Percentiles rank a stretch among this genome's conserved stretches.
phyloP scores from a whole-genome alignment of 2,329 filamentous ascomycete genomes.

The Helminthosporium solani region DNA sequence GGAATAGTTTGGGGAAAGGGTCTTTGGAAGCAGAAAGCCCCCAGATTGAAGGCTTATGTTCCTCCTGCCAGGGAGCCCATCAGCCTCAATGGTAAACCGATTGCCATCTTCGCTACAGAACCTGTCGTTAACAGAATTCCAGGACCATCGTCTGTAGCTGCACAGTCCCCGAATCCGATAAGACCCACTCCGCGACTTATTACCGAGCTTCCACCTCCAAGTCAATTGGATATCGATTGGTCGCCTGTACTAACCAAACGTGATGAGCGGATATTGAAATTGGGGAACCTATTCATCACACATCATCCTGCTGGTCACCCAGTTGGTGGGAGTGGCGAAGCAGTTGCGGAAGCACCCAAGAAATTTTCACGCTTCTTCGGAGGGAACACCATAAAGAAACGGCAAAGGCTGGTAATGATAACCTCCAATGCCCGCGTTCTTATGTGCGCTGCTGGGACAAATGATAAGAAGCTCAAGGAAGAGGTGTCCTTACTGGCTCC shows the following conservation, averaged over 20 bases:
- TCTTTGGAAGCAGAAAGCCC: slow-evolving; percentile 88
- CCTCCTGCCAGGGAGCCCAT: slow-evolving; percentile 70
- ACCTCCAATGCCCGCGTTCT: slow-evolving; percentile 89
- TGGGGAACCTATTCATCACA: slow-evolving; percentile 86
- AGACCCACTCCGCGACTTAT: slow-evolving; percentile 72
- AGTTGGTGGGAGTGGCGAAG: slow-evolving; percentile 67
- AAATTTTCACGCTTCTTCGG: slow-evolving; percentile 94
- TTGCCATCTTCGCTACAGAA: slow-evolving; percentile 9
- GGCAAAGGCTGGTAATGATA: slow-evolving; percentile 90
- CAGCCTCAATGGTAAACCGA: slow-evolving; percentile 41
- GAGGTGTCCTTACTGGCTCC: slow-evolving; percentile 80
- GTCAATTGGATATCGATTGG: slow-evolving; percentile 97
- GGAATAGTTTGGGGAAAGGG: slow-evolving; percentile 79
- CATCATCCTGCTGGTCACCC: slow-evolving; percentile 76
- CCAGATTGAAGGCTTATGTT: slow-evolving; percentile 79
- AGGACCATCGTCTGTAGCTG: slow-evolving; percentile 32
- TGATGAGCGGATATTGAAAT: slow-evolving; percentile 91
- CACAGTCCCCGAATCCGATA: slow-evolving; percentile 23
- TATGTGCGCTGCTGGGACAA: slow-evolving; percentile 84
- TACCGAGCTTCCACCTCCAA: slow-evolving; percentile 93
- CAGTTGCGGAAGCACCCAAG: slow-evolving; percentile 63
- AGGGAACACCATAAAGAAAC: slow-evolving; percentile 85
- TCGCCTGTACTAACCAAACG: slow-evolving; percentile 87
- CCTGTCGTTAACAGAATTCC: slow-evolving; percentile 20
- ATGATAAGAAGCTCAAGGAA: slow-evolving; percentile 92